Conservation (phyloP, 495 filamentous ascomycete species). For the Parathielavia appendiculata region DNA sequence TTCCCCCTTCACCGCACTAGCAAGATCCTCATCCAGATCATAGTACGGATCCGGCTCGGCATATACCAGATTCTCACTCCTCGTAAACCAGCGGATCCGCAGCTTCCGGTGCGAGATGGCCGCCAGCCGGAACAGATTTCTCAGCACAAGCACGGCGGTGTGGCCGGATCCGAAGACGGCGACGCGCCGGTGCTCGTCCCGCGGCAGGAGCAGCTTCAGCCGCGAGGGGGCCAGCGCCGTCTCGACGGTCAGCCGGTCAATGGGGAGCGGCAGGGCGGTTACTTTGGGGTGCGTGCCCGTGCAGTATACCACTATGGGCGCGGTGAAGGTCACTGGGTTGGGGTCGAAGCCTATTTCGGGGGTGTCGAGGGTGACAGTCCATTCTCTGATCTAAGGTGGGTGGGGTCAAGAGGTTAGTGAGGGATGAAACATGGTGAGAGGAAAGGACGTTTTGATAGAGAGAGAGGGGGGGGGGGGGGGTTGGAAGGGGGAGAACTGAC, state of each 20-base stretch:
- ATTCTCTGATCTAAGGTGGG: slow-evolving; percentile 7
- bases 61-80: slow-evolving; percentile 16
- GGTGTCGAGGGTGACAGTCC: slow-evolving; percentile 9
- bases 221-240: slow-evolving; percentile 14
- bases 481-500: not conserved
- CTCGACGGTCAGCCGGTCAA: slow-evolving; percentile 9
- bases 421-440: not conserved
- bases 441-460: not conserved
- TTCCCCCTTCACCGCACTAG: slow-evolving; percentile 18
- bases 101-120: slow-evolving; percentile 41
- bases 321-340: not conserved
- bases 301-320: slow-evolving; percentile 24
- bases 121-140: slow-evolving; percentile 44
- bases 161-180: slow-evolving; percentile 24
- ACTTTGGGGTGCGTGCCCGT: slow-evolving; percentile 17
- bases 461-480: not conserved
- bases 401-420: not conserved
- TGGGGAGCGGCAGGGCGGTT: not conserved
- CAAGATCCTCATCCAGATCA: not conserved
- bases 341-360: not conserved
- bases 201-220: slow-evolving; percentile 4
- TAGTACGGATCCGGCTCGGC: too few species aligned
- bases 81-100: slow-evolving; percentile 27
- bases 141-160: slow-evolving; percentile 37
- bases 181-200: slow-evolving; percentile 6